These are phyloP conservation scores for Lumnitzera racemosa DNA, from an alignment of 345 rosid species.

Conservation along the genomic window DNA sequence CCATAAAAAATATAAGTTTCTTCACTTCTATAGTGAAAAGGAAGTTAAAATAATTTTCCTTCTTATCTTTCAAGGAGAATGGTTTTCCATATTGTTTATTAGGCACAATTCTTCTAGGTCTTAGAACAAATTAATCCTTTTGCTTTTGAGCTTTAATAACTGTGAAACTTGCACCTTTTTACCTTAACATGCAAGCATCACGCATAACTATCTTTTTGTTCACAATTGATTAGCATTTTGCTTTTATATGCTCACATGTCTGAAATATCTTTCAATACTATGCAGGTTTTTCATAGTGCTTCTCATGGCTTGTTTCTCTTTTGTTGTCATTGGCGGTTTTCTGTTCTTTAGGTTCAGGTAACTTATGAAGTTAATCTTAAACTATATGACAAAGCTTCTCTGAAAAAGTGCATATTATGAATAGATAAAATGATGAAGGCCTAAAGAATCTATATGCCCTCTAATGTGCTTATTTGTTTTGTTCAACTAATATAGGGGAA, in stretches of 20 bases:
- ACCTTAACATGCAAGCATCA: too few relatives aligned
- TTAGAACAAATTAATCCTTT: too few relatives aligned
- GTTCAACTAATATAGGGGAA: slow-evolving; percentile 37
- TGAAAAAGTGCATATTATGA: not conserved
- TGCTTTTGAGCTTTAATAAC: too few relatives aligned
- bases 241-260: not conserved
- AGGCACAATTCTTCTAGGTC: too few relatives aligned
- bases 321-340: slow-evolving; percentile 78
- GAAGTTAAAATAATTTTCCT: too few relatives aligned
- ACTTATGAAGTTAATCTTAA: slow-evolving; percentile 9
- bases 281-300: slow-evolving; percentile 82
- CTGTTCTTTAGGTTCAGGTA: slow-evolving; percentile 79
- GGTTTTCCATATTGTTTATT: too few relatives aligned
- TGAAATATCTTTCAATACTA: slow-evolving; percentile 2
- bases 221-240: not conserved
- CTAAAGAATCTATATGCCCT: not conserved
- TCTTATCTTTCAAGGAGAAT: too few relatives aligned
- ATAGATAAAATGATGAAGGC: not conserved
- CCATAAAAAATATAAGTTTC: too few relatives aligned
- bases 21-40: too few relatives aligned
- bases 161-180: too few relatives aligned
- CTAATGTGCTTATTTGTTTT: slow-evolving; percentile 1
- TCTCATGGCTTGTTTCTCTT: slow-evolving; percentile 70
- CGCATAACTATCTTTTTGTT: not conserved
- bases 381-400: not conserved